Evolutionary conservation across 2,329 filamentous ascomycete species (phyloP), one percentile per base, ranked within the genome.

Genomic region (Coccinonectria pachysandricola): DNA sequence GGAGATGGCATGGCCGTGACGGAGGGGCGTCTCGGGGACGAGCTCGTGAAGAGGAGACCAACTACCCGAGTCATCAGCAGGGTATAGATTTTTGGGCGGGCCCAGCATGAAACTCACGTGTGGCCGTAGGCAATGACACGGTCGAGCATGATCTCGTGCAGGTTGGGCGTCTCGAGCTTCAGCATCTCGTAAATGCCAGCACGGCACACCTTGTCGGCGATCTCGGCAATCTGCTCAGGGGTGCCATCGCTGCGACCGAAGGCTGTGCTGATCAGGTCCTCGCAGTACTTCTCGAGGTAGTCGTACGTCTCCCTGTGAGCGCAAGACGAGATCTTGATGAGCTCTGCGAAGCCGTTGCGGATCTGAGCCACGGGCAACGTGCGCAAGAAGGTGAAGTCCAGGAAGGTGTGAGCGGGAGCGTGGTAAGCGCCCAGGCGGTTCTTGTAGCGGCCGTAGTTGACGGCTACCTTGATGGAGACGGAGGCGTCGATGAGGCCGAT

Each of bases 381-480:
- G 23, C 71, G 70, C n/a, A 82, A 59, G 54, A 83, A 83, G 10
- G 64, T 69, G 49, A 82, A 83, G 50, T 83, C 78, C 23, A 83
- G 66, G 59, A 83, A 81, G 1, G 78, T 83, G 46, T 79, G 73
- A 24, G 72, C 64, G 0, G 79, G 78, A 0, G 78, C 77, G 44
- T 83, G 78, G 48, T 83, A 83, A 4, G 77, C 78, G 15, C 77
- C 77, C 0, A 83, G 65, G 8, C 76, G 65, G 56, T 83, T 83
- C 64, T 83, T 83, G 62, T 81, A 79, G 50, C 75, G 72, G 48
- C 75, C 76, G 43, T 82, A 81, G 59, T 83, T 83, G 43, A 83
- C 77, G 8, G 75, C 79, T n/a, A 83, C 78, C 49, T 83, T 82
- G 61, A 83, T 83, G 18, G 72, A 79, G 26, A 83, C 79, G 11